Base-by-base conservation (phyloP, 257 asterid genomes). In the Phtheirospermum japonicum region DNA sequence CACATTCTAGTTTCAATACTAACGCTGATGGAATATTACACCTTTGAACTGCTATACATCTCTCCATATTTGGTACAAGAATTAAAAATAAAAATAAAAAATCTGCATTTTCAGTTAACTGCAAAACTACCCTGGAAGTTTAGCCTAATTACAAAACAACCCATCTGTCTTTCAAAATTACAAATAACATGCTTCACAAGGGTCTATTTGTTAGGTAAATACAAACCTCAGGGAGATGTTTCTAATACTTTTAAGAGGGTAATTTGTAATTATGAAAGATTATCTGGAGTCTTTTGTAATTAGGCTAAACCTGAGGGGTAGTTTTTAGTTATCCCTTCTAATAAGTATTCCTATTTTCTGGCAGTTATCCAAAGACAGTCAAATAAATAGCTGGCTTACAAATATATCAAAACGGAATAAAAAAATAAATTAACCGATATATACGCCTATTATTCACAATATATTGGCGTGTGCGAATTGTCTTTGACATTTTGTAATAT, bases 21-120 rank as follows among this genome's bases (percentile, higher is more conserved):
- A 63, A 55, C 69, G 33, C 43, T 72, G 79, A 77, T 77, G 79
- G 80, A 69, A 75, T 67, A 70, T 37, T 59, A 70, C 77, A 80
- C 80, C 81, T 77, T 70, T 67, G 66, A 71, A 39, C 71, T 65
- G 64, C 62, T 16, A 40, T 40, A n/a, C 54, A 28, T 31, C 37
- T 63, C 58, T 59, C 71, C 67, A 64, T 55, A 60, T 67, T 60
- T 43, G 68, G 65, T 55, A 6, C 52, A 56, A 54, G 64, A 73
- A 70, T 7, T 33, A n/a, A n/a, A n/a, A n/a, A n/a, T n/a, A n/a
- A n/a, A n/a, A n/a, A n/a, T n/a, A n/a, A 11, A 9, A 20, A 2
- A 18, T 9, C 14, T 50, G 30, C 32, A 18, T 50, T 50, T 50
- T 50, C n/a, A 7, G 4, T 50, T 9, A 50, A 4, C 6, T 18